Base-by-base conservation (phyloP, 352 stramenopile species). In the Phytophthora cryptogea region DNA sequence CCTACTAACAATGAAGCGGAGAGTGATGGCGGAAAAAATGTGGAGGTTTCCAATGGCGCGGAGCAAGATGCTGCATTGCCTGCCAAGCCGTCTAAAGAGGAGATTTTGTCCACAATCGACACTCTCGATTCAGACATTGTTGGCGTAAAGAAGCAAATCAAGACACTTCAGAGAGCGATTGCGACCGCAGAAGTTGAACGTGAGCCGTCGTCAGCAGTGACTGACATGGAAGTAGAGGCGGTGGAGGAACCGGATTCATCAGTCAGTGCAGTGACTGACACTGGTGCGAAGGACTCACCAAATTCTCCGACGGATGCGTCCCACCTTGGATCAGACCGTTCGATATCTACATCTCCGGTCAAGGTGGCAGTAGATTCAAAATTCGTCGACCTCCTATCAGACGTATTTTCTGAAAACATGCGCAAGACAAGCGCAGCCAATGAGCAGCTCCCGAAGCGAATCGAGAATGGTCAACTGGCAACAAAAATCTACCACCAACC, bases 31-130 rank as follows among this genome's bases (percentile, higher is more conserved):
- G 8, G 60, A 23, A 8, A 10, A 28, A 57, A 52, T 9, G 50
- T 54, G 26, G 32, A 23, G 20, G 54, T 56, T n/a, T 33, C 3
- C 37, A 20, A 36, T 45, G 60, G 39, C 49, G 57, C 35, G 7
- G 55, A 59, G 14, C 49, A 55, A 52, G 49, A 51, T 33, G 37
- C 49, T 4, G 37, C 51, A 31, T 40, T 26, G 2, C 10, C 36
- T 37, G 32, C 35, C 37, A 76, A 78, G 27, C 70, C 72, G 1
- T 83, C 80, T 35, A 95, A 95, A 53, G 83, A 93, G 57, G 68
- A 80, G 20, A 92, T 95, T 65, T 63, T 95, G n/a, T 72, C 66
- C 5, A 78, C 84, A 11, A 95, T 95, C 40, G 86, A 95, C 49
- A 40, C 63, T 31, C 46, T 95, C 9, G 86, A 95, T 56, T 86